Evolutionary conservation across 768 basidiomycete species (phyloP).

Genomic region (Mycena leptocephala): DNA sequence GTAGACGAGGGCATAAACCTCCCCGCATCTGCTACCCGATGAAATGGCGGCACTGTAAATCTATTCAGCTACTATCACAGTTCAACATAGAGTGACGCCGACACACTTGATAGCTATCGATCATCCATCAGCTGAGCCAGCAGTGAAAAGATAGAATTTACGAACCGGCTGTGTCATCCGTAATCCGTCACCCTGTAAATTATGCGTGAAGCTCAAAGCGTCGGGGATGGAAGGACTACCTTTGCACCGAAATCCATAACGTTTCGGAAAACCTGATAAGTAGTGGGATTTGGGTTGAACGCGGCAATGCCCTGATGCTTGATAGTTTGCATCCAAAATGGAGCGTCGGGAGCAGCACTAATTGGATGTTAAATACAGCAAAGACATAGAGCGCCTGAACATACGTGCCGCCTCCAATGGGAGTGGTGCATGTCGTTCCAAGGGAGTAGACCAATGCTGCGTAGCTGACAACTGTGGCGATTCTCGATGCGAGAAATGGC

Average conservation of each 20-base stretch:
- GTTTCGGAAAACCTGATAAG: constrained; percentile 84
- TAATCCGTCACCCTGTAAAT: constrained; percentile 20
- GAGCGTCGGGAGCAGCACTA: constrained; percentile 63
- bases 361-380: not conserved
- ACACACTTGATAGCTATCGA: constrained; percentile 74
- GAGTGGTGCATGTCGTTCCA: constrained; percentile 29
- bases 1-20: constrained; percentile 76
- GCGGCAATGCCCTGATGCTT: constrained; percentile 82
- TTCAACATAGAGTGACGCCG: constrained; percentile 9
- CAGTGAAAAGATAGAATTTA: not conserved
- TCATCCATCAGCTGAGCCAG: not conserved
- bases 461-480: constrained; percentile 16
- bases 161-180: constrained; percentile 17
- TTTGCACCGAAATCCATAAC: constrained; percentile 73
- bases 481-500: not conserved
- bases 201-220: not conserved
- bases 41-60: constrained; percentile 75
- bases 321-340: constrained; percentile 83
- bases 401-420: constrained; percentile 20
- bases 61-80: not conserved
- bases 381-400: constrained; percentile 5
- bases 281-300: constrained; percentile 71
- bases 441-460: constrained; percentile 25
- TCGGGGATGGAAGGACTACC: constrained; percentile 31
- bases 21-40: constrained; percentile 74